A percentile compares a stretch with the other conserved stretches of the same genome.
phyloP scores from a whole-genome alignment of 495 filamentous ascomycete genomes.

The Neurospora sp. region DNA sequence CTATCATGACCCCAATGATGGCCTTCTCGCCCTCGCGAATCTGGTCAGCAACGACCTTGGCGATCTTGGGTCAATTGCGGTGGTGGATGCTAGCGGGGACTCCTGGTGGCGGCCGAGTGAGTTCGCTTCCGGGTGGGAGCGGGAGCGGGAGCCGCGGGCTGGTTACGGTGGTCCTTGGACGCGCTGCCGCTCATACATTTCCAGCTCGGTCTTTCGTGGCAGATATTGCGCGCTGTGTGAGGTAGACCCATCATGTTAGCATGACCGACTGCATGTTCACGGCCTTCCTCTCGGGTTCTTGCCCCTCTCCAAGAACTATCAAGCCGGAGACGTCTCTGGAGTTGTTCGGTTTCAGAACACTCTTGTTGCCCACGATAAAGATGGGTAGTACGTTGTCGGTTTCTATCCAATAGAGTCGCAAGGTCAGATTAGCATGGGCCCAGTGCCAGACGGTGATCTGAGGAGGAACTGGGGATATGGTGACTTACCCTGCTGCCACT shows the following conservation, averaged over 20 bases:
- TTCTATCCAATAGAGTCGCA: neutral
- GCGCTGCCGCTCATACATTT: no score
- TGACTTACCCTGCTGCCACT: neutral
- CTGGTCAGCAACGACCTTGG: conserved; percentile 71
- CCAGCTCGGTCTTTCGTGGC: no score
- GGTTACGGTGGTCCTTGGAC: conserved; percentile 66
- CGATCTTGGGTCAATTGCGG: conserved; percentile 46
- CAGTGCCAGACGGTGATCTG: neutral
- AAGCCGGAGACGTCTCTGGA: neutral
- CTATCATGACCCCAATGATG: neutral
- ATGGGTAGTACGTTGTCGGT: neutral
- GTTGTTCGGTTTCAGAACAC: neutral
- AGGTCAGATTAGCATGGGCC: neutral
- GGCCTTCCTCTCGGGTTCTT: neutral
- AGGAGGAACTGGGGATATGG: neutral
- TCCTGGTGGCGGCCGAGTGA: no score
- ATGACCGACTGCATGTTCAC: neutral
- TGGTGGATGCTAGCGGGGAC: no score
- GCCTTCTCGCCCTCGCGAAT: conserved; percentile 35
- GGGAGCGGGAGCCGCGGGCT: conserved; percentile 41
- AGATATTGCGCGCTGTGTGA: no score
- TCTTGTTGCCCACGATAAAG: neutral
- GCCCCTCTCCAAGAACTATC: neutral
- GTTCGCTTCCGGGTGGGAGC: no score
- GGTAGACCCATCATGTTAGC: neutral